These are phyloP conservation scores for Coemansia sp. DNA, from an alignment of 192 early-diverging fungal species.

Conservation along the genomic window DNA sequence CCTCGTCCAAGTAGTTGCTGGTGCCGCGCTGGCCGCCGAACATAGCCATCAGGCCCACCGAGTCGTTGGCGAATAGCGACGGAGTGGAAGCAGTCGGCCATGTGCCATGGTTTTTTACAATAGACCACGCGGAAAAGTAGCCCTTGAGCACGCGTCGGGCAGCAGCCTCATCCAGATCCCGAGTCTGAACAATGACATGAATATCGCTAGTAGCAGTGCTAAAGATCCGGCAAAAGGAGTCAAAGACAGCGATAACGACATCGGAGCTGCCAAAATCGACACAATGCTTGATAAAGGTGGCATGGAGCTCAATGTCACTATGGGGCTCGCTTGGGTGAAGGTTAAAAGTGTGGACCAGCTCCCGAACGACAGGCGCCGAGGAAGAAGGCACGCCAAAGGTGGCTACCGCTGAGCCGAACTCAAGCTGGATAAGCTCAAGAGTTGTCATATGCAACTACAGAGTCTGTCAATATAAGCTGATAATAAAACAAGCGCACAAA, in stretches of 20 bases:
- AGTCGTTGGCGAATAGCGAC: conserved; percentile 35
- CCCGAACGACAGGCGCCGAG: neutral
- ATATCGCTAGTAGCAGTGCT: neutral
- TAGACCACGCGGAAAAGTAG: conserved; percentile 24
- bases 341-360: neutral
- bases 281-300: conserved; percentile 13
- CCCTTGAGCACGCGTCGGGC: conserved; percentile 16
- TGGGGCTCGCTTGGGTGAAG: neutral
- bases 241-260: conserved; percentile 4
- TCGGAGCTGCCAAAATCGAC: neutral
- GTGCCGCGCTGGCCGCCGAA: conserved; percentile 95
- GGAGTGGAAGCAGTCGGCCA: neutral
- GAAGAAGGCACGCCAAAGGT: neutral
- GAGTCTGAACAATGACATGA: conserved; percentile 10
- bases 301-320: conserved; percentile 12
- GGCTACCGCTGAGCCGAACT: neutral
- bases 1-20: conserved; percentile 80
- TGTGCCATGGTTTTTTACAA: neutral
- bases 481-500: neutral
- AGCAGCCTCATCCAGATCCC: conserved; percentile 3
- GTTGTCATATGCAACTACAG: neutral
- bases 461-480: neutral
- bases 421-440: neutral
- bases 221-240: neutral
- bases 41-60: conserved; percentile 67